Percentiles rank a stretch among this genome's conserved stretches.
Conservation (phyloP, 1,284 basidiomycete species). For the Ustilago esculenta region DNA sequence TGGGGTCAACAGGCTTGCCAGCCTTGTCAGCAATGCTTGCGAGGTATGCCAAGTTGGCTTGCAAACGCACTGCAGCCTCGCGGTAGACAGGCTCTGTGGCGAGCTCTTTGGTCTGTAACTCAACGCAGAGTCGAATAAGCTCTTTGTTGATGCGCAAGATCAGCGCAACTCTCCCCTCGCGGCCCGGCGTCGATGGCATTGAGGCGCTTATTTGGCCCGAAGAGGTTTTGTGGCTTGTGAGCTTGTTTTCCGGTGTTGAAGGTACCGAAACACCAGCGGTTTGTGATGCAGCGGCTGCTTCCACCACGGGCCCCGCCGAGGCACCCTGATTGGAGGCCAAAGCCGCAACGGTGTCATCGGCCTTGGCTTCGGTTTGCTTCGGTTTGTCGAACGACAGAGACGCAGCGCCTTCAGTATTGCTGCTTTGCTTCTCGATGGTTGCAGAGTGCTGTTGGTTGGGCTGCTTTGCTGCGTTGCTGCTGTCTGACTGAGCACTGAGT, state of each 20-base stretch:
- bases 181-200: conserved; percentile 24
- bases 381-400: neutral
- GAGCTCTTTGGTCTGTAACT: conserved; percentile 42
- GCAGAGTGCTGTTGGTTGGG: neutral
- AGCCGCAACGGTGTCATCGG: neutral
- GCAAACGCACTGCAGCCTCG: conserved; percentile 49
- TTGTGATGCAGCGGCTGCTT: neutral
- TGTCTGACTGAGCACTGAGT: no score
- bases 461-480: no score
- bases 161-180: conserved; percentile 41
- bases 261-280: conserved; percentile 3
- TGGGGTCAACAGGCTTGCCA: conserved; percentile 15
- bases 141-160: conserved; percentile 59
- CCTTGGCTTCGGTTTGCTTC: neutral
- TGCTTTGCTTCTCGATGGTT: neutral
- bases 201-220: conserved; percentile 1
- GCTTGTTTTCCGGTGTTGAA: conserved; percentile 23
- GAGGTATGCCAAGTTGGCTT: conserved; percentile 50
- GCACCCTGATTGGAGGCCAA: neutral
- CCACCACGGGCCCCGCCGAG: neutral
- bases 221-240: neutral
- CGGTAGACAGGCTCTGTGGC: conserved; percentile 38
- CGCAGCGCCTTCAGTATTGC: neutral
- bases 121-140: conserved; percentile 57
- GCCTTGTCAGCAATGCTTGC: conserved; percentile 50